Percentiles rank a stretch among this genome's conserved stretches.
Evolutionary conservation across 108 stramenopile species (phyloP).

Genomic region (Licmophora abbreviata): DNA sequence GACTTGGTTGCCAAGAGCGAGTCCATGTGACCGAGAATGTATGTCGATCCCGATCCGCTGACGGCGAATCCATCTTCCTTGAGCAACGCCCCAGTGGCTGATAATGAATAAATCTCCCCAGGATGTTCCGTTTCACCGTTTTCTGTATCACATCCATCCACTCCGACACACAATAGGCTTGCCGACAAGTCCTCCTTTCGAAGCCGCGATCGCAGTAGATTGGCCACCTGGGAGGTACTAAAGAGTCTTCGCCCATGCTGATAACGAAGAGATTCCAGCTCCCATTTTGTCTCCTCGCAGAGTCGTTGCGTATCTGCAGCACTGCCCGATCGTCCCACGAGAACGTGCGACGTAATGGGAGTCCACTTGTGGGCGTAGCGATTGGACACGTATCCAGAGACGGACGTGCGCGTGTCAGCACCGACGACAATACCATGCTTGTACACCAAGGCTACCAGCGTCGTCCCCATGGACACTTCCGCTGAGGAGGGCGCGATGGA

Average conservation of each 20-base stretch:
- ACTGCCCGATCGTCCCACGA: constrained; percentile 74
- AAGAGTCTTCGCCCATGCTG: constrained; percentile 14
- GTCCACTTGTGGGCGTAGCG: constrained; percentile 64
- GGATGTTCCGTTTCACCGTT: neutral
- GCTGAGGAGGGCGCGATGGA: neutral
- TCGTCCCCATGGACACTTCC: constrained; percentile 74
- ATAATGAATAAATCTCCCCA: constrained; percentile 53
- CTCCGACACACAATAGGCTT: constrained; percentile 72
- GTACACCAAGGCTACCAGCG: constrained; percentile 65
- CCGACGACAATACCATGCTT: constrained; percentile 54
- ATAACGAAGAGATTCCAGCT: constrained; percentile 35
- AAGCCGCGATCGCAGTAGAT: constrained; percentile 38
- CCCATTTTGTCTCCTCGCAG: constrained; percentile 24
- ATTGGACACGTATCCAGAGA: constrained; percentile 60
- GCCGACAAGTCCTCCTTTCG: constrained; percentile 30
- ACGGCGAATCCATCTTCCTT: constrained; percentile 56
- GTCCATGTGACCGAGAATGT: constrained; percentile 66
- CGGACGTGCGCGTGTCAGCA: constrained; percentile 76
- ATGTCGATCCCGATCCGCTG: constrained; percentile 65
- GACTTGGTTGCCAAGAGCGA: constrained; percentile 10
- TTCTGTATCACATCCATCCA: constrained; percentile 18
- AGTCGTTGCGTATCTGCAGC: constrained; percentile 81
- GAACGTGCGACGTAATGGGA: constrained; percentile 30
- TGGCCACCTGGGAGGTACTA: constrained; percentile 51
- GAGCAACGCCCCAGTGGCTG: constrained; percentile 45